A percentile compares a stretch with the other conserved stretches of the same genome.
Conservation (phyloP, 306 rosid genomes). For the Begonia loranthoides region DNA sequence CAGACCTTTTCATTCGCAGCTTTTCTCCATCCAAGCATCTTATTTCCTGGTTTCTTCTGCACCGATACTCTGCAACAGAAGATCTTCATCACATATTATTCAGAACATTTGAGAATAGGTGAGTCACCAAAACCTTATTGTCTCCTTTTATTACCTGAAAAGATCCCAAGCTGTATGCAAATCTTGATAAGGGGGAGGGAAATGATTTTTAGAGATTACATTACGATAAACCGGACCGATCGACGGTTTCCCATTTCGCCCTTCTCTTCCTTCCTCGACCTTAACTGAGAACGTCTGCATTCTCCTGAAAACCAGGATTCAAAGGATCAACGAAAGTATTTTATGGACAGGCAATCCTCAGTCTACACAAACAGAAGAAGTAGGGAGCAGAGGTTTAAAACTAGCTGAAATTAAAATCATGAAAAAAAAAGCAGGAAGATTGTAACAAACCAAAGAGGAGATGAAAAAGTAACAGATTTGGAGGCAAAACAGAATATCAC, state of each 20-base stretch:
- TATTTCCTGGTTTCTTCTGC: constrained; percentile 33
- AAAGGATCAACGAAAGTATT: no score
- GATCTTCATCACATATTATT: not conserved
- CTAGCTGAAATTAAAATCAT: no score
- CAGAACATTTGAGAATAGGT: no score
- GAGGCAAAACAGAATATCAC: no score
- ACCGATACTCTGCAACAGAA: constrained; percentile 37
- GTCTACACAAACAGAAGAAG: no score
- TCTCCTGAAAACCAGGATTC: not conserved
- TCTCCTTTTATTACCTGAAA: constrained; percentile 36
- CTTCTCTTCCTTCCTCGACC: constrained; percentile 73
- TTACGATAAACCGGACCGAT: constrained; percentile 68
- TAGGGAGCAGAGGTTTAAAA: no score
- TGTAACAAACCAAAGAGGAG: no score
- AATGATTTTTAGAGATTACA: constrained; percentile 32
- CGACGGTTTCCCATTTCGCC: constrained; percentile 46
- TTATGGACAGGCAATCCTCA: no score
- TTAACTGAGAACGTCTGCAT: constrained; percentile 47
- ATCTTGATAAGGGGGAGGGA: constrained; percentile 48
- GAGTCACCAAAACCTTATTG: no score
- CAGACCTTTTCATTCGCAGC: constrained; percentile 48
- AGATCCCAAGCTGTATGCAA: constrained; percentile 58
- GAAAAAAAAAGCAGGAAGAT: no score
- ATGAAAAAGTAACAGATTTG: no score
- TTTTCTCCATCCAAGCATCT: constrained; percentile 73